These are phyloP conservation scores for Paraurostyla sp. DNA, from an alignment of 73 alveolate genomes.

Conservation along the genomic window DNA sequence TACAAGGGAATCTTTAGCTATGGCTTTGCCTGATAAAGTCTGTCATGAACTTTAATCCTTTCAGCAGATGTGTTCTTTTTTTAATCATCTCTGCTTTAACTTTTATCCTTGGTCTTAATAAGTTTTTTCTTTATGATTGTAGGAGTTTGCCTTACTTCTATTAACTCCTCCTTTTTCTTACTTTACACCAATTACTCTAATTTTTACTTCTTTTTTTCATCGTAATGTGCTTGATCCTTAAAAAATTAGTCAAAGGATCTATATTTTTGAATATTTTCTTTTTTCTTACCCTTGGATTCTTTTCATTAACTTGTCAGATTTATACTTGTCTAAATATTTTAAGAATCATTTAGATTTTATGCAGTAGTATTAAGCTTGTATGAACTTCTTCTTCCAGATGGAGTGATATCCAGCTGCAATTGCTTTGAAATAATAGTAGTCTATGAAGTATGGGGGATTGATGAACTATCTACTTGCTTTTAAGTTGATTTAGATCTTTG, in stretches of 20 bases:
- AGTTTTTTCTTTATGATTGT: background rate
- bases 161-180: background rate
- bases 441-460: too few relatives aligned
- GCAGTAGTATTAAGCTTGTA: background rate
- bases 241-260: constrained; percentile 30
- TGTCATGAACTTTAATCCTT: background rate
- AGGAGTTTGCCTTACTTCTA: background rate
- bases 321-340: background rate
- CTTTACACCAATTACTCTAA: background rate
- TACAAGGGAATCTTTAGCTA: background rate
- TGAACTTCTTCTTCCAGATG: background rate
- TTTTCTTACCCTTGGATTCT: background rate
- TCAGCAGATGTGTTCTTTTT: background rate
- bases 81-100: background rate
- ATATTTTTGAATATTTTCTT: background rate
- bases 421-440: too few relatives aligned
- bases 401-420: too few relatives aligned
- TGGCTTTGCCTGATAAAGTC: background rate
- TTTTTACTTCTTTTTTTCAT: background rate
- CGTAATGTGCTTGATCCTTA: background rate
- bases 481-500: constrained; percentile 18
- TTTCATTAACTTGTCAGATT: background rate
- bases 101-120: background rate
- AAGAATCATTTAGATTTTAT: background rate
- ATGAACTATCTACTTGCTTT: background rate